Base-by-base conservation (phyloP, 768 basidiomycete genomes). In the Lanmaoa pseudosensibilis region DNA sequence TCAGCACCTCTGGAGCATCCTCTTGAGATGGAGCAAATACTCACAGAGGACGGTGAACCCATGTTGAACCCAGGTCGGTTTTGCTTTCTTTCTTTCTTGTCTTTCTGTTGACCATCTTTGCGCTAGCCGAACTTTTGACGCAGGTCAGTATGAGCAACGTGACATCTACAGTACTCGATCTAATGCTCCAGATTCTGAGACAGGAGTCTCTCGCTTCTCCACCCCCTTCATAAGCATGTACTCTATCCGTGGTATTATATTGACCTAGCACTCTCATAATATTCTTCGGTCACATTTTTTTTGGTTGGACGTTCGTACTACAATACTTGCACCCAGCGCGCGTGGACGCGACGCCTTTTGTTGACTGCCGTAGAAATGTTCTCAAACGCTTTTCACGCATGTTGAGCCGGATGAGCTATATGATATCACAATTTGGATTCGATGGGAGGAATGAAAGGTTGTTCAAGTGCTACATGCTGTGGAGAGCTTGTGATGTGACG, bases 171-270 rank as follows among this genome's bases (percentile, higher is more conserved):
- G n/a, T 50, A 45, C 53, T 55, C 52, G 68, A 69, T 67, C 72
- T 73, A 60, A 72, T 70, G 66, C 46, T 63, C 49, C 65, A 56
- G 25, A 51, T 54, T 58, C 50, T 63, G 55, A 53, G 49, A 46
- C 66, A 85, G 83, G 83, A 85, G 71, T 84, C 84, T n/a, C 75
- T 85, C 36, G 83, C 84, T 52, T 84, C 84, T n/a, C 83, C 84
- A n/a, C 82, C 83, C n/a, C 81, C 83, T 27, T 78, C 77, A 66
- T 80, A 68, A 79, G 30, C 48, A 19, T 65, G 58, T 70, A 70
- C 49, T 62, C 56, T 71, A 71, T 41, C 36, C 59, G 39, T 41
- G 52, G 44, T 60, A 58, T 58, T 57, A 61, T 70, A 64, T 59
- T 55, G 45, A 48, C 58, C 38, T 61, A 67, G 33, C 54, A 53